Conservation (phyloP, 192 early-diverging fungal species). For the Phlyctochytrium planicorne region DNA sequence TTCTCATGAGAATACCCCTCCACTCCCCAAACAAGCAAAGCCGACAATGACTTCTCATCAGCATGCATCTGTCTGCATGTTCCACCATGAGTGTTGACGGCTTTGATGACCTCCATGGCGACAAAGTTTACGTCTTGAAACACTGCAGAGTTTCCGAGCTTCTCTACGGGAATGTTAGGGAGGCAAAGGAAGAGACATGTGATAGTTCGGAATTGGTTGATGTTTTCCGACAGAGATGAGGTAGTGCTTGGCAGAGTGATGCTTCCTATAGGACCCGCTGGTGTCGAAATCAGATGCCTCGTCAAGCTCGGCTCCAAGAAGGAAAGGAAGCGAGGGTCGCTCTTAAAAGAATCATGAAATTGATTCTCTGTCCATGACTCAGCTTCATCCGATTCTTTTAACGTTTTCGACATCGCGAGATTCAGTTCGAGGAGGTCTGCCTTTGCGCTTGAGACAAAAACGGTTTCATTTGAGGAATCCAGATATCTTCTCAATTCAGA, state of each 20-base stretch:
- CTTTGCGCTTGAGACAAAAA: not conserved
- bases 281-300: not conserved
- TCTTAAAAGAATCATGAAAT: too few relatives aligned
- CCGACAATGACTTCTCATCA: slow-evolving; percentile 38
- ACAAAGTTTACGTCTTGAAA: not conserved
- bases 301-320: not conserved
- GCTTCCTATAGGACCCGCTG: too few relatives aligned
- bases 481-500: too few relatives aligned
- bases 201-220: not conserved
- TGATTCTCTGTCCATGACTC: not conserved
- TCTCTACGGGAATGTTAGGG: too few relatives aligned
- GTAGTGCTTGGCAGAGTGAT: too few relatives aligned
- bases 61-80: slow-evolving; percentile 31
- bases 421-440: not conserved
- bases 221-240: too few relatives aligned
- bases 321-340: too few relatives aligned
- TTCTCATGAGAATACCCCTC: slow-evolving; percentile 38
- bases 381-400: not conserved
- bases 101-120: not conserved
- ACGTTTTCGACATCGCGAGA: not conserved
- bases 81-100: slow-evolving; percentile 18
- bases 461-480: too few relatives aligned
- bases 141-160: too few relatives aligned
- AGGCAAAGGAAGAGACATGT: not conserved
- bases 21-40: slow-evolving; percentile 38